phyloP scores from a whole-genome alignment of 1,139 yeast genomes.

The Taphrina wiesneri region DNA sequence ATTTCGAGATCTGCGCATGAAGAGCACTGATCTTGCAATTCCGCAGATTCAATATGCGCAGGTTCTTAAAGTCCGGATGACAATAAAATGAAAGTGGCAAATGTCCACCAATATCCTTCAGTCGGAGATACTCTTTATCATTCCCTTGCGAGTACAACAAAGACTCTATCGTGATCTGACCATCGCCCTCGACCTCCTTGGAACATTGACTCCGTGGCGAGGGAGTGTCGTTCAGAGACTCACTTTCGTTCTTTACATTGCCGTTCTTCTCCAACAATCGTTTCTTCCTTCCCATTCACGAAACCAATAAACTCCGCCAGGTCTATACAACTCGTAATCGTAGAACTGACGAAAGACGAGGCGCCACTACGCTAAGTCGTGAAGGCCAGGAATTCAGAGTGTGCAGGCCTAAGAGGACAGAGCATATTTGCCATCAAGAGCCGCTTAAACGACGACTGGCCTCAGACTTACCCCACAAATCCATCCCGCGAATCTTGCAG shows the following conservation, averaged over 20 bases:
- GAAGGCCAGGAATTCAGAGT: no score
- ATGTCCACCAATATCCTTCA: background rate
- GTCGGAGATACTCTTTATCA: slow-evolving; percentile 7
- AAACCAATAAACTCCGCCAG: background rate
- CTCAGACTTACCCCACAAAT: no score
- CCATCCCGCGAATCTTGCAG: no score
- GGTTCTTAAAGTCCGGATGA: background rate
- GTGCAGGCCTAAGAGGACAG: no score
- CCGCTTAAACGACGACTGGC: no score
- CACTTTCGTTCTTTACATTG: background rate
- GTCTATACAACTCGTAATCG: no score
- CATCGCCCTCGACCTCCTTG: background rate
- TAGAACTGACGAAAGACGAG: no score
- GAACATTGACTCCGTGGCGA: background rate
- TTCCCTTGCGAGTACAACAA: background rate
- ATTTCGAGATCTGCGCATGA: background rate
- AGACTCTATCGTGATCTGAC: background rate
- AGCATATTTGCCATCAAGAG: no score
- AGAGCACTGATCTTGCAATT: slow-evolving; percentile 2
- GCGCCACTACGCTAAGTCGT: no score
- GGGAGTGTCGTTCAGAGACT: background rate
- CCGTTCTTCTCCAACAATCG: background rate
- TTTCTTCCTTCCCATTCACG: slow-evolving; percentile 9
- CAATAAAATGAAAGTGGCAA: slow-evolving; percentile 9
- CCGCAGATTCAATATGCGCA: slow-evolving; percentile 3